phyloP scores from a whole-genome alignment of 805 yeast genomes.

The Candida michaelii region DNA sequence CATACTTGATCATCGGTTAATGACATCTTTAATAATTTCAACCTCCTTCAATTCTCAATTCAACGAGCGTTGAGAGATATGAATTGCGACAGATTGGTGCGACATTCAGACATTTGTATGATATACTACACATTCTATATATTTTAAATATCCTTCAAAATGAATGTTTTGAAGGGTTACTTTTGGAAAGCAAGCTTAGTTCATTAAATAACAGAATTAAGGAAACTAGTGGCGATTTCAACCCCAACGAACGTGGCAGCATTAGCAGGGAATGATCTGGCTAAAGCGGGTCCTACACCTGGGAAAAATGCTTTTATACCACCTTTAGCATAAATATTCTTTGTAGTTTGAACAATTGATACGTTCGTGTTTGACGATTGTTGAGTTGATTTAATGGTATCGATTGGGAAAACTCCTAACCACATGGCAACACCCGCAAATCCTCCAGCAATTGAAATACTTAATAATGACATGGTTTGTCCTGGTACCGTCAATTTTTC shows the following conservation, averaged over 20 bases:
- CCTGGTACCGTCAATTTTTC: constrained; percentile 55
- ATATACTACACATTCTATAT: constrained; percentile 1
- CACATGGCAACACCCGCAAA: constrained; percentile 97
- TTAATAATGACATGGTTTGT: constrained; percentile 59
- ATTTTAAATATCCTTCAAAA: too few relatives aligned
- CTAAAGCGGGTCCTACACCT: constrained; percentile 92
- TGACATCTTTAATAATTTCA: constrained; percentile 20
- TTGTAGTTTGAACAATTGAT: constrained; percentile 65
- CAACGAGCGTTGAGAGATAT: constrained; percentile 1
- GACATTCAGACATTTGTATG: too few relatives aligned
- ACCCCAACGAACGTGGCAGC: constrained; percentile 99
- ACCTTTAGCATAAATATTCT: constrained; percentile 66
- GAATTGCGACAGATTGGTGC: not conserved
- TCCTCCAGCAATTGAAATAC: constrained; percentile 90
- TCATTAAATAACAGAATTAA: constrained; percentile 36
- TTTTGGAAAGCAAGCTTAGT: not conserved
- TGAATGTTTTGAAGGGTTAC: too few relatives aligned
- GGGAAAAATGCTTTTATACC: constrained; percentile 95
- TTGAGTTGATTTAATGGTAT: constrained; percentile 85
- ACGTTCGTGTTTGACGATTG: constrained; percentile 59
- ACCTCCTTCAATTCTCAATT: constrained; percentile 6
- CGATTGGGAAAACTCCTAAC: constrained; percentile 93
- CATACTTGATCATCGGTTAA: constrained; percentile 35
- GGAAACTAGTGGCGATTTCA: constrained; percentile 62
- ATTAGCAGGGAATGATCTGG: constrained; percentile 95